These are phyloP conservation scores for Tetracladium setigerum DNA, from an alignment of 495 filamentous ascomycete genomes.

Conservation along the genomic window DNA sequence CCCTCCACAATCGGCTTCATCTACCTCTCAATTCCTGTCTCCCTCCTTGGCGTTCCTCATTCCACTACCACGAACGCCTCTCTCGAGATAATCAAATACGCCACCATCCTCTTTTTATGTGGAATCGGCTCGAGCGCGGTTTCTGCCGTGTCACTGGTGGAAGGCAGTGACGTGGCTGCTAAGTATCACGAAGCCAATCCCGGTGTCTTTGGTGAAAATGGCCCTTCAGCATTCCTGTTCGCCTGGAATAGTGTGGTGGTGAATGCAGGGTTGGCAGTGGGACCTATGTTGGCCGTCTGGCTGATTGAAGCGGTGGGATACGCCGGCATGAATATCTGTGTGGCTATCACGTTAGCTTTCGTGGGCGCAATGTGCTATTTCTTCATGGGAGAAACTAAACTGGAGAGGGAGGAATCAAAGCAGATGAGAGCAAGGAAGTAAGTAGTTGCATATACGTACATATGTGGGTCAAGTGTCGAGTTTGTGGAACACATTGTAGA, in stretches of 20 bases:
- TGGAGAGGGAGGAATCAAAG: too few species aligned
- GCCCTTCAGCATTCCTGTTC: constrained; percentile 51
- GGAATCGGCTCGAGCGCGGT: constrained; percentile 42
- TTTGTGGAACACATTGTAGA: too few species aligned
- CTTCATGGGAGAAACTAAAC: constrained; percentile 34
- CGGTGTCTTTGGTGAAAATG: constrained; percentile 25
- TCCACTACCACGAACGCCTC: constrained; percentile 18
- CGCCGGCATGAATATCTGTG: constrained; percentile 49
- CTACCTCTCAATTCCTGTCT: constrained; percentile 38
- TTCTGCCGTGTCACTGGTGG: constrained; percentile 28
- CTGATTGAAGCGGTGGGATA: constrained; percentile 45
- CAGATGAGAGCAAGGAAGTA: too few species aligned
- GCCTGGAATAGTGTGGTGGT: constrained; percentile 31
- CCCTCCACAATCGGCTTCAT: constrained; percentile 40
- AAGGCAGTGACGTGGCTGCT: constrained; percentile 23
- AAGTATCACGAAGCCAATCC: constrained; percentile 28
- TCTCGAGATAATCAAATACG: constrained; percentile 31
- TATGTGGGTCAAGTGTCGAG: too few species aligned
- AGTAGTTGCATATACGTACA: too few species aligned
- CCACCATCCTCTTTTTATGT: constrained; percentile 37
- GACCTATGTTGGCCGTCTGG: constrained; percentile 38
- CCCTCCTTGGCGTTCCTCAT: constrained; percentile 42
- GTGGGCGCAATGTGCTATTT: constrained; percentile 37
- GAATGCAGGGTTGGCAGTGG: constrained; percentile 41
- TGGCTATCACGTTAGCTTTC: constrained; percentile 36